A percentile compares a stretch with the other conserved stretches of the same genome.
Conservation (phyloP, 148 eudicot genomes). For the Heliosperma pusillum region DNA sequence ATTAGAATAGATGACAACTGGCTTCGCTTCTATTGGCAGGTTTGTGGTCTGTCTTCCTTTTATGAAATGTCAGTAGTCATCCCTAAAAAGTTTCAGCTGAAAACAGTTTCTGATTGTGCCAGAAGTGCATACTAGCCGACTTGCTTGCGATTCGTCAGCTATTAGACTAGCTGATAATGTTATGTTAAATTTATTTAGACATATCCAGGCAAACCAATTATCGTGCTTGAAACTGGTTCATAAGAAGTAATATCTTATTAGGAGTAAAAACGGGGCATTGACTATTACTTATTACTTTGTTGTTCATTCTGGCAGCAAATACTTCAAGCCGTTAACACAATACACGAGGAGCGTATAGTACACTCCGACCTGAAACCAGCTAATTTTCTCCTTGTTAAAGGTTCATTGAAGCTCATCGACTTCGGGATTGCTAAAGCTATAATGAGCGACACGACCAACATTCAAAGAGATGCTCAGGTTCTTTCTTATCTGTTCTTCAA, state of each 20-base stretch:
- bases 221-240: neutral
- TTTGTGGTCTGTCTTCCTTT: conserved; percentile 14
- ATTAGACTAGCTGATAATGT: neutral
- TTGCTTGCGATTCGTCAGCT: neutral
- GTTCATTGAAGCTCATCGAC: conserved; percentile 88
- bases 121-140: neutral
- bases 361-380: conserved; percentile 96
- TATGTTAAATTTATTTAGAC: neutral
- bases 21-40: conserved; percentile 99
- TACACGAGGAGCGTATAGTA: conserved; percentile 96
- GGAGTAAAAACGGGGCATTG: neutral
- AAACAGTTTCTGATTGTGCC: neutral
- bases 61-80: neutral
- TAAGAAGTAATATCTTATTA: neutral
- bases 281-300: conserved; percentile 22
- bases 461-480: conserved; percentile 96
- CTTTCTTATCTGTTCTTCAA: neutral
- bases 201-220: neutral
- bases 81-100: neutral
- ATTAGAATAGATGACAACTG: conserved; percentile 79
- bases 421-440: conserved; percentile 96
- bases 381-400: conserved; percentile 92
- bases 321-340: conserved; percentile 89
- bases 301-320: conserved; percentile 60
- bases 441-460: conserved; percentile 94